Base-by-base conservation (phyloP, 805 yeast species). In the Saturnispora bothae region DNA sequence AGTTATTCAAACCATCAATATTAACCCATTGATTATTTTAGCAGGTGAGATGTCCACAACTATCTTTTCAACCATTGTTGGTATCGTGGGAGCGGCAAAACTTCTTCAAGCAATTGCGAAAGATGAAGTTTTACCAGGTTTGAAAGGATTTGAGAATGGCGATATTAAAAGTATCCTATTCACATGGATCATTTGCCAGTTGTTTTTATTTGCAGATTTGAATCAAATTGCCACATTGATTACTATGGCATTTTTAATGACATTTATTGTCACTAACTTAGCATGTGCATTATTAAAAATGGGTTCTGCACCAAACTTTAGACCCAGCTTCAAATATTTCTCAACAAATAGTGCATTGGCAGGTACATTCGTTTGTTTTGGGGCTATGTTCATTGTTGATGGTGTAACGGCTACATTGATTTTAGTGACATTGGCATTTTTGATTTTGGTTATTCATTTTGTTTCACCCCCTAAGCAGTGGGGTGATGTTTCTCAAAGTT, bases 401-500 rank as follows among this genome's bases (percentile, higher is more conserved):
- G 94, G 95, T 26, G 51, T 81, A 13, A 83, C 94, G 2, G 97
- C 98, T 0, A 66, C 84, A 2, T 66, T 79, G 23, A 78, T 88
- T 19, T 71, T 86, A 20, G 60, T 78, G 9, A 73, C 79, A 39
- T 65, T 86, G 49, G 56, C 75, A 28, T 63, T 78, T 14, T 60
- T 92, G 31, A 82, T 92, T 48, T 53, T 85, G 32, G 56, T 82
- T 38, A 92, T 92, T 46, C 97, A 92, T 56, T 85, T 86, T 52
- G 70, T 76, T 36, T 82, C 95, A 9, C 96, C 96, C 2, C 96
- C 98, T 5, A 86, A 85, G 54, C 82, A 88, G 25, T 92, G 96
- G 88, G 99, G 99, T 26, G 99, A 92, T 59, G 96, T 92, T 18
- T 88, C 97, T 3, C 98, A 92, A 59, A 76, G 88, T 30, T 68